phyloP scores from a whole-genome alignment of 495 filamentous ascomycete genomes.

The Parathielavia hyrcaniae region DNA sequence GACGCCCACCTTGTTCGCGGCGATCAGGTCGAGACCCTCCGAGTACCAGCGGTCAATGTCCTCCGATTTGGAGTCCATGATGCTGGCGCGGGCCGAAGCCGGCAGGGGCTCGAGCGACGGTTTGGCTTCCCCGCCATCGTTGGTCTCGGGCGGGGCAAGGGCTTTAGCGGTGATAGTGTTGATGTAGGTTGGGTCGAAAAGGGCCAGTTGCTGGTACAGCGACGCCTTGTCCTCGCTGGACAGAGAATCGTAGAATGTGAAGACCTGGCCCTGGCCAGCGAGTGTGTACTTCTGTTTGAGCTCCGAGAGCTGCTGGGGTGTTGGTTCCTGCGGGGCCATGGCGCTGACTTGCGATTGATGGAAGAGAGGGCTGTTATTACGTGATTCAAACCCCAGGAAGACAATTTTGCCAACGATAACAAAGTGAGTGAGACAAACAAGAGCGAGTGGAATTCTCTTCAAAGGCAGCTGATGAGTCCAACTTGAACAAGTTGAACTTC shows the following conservation, averaged over 20 bases:
- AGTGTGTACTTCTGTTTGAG: constrained; percentile 71
- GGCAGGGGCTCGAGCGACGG: constrained; percentile 82
- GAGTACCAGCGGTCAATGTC: constrained; percentile 83
- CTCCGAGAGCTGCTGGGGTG: constrained; percentile 61
- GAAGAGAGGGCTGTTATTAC: not conserved
- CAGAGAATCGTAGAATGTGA: constrained; percentile 82
- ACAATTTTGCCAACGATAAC: no score
- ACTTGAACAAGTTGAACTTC: no score
- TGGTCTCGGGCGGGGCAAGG: constrained; percentile 63
- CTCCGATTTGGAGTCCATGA: constrained; percentile 76
- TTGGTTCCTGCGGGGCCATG: constrained; percentile 50
- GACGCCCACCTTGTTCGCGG: constrained; percentile 84
- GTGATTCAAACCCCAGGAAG: no score
- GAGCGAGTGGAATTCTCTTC: constrained; percentile 3
- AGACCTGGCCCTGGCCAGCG: constrained; percentile 82
- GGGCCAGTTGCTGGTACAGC: constrained; percentile 73
- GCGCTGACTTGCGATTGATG: not conserved
- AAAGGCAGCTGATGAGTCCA: not conserved
- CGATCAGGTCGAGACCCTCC: constrained; percentile 75
- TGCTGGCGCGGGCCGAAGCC: constrained; percentile 79
- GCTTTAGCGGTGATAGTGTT: constrained; percentile 77
- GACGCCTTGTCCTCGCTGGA: constrained; percentile 61
- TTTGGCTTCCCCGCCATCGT: constrained; percentile 38
- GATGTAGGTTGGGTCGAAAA: constrained; percentile 74
- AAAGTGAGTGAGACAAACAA: not conserved